Conservation (phyloP, 2,329 filamentous ascomycete species). For the Dothiorella sarmentorum region DNA sequence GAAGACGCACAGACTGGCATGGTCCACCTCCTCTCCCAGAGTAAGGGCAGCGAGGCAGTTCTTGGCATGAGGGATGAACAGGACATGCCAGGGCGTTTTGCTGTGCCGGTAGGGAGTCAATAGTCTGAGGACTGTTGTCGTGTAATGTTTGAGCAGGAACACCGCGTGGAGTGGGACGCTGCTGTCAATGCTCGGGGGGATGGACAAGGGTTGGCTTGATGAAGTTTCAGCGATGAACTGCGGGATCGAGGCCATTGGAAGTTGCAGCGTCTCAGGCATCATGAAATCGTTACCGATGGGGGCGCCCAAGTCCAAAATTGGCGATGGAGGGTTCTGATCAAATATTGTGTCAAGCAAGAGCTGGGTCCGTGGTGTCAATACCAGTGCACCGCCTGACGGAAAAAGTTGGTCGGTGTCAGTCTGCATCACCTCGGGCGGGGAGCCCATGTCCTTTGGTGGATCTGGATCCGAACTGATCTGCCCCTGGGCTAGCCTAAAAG, state of each 20-base stretch:
- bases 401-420: too few relatives aligned
- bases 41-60: neutral
- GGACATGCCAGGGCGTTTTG: neutral
- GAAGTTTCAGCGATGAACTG: too few relatives aligned
- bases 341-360: neutral
- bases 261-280: too few relatives aligned
- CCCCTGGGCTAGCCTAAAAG: conserved; percentile 10
- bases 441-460: too few relatives aligned
- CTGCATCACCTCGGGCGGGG: too few relatives aligned
- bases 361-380: neutral
- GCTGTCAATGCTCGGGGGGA: neutral
- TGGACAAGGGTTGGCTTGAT: too few relatives aligned
- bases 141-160: conserved; percentile 40
- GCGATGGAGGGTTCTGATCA: too few relatives aligned
- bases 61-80: neutral
- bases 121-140: conserved; percentile 23
- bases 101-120: neutral
- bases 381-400: too few relatives aligned
- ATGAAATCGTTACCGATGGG: too few relatives aligned
- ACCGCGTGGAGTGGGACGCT: conserved; percentile 32
- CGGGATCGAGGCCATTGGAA: too few relatives aligned
- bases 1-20: neutral
- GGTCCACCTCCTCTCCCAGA: neutral
- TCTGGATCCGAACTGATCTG: neutral
- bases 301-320: too few relatives aligned